Percentiles rank a stretch among this genome's conserved stretches.
These are phyloP conservation scores for Exophiala sp. DNA, from an alignment of 2,329 filamentous ascomycete genomes.

Conservation along the genomic window DNA sequence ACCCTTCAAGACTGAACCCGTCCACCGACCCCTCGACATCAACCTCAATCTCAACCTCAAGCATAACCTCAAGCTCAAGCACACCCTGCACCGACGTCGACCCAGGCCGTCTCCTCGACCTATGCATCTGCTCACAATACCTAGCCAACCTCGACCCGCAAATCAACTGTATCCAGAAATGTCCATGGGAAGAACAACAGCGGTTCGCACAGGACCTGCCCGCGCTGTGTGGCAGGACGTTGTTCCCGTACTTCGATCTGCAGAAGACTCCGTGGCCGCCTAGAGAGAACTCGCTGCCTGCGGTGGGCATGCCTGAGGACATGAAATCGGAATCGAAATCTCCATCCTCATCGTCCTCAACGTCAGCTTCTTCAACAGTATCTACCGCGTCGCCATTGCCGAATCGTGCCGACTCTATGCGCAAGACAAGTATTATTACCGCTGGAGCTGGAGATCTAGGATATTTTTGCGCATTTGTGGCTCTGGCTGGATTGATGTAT, in stretches of 20 bases:
- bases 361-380: too few relatives aligned
- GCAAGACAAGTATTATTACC: too few relatives aligned
- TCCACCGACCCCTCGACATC: neutral
- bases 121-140: conserved; percentile 16
- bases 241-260: conserved; percentile 16
- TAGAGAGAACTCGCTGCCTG: too few relatives aligned
- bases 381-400: too few relatives aligned
- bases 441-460: too few relatives aligned
- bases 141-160: conserved; percentile 6
- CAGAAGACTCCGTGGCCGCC: neutral
- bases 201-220: conserved; percentile 12
- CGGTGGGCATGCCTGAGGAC: too few relatives aligned
- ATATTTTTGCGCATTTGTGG: too few relatives aligned
- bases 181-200: conserved; percentile 11
- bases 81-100: conserved; percentile 19
- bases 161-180: conserved; percentile 14
- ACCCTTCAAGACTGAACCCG: neutral
- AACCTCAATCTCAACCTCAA: neutral
- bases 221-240: conserved; percentile 7
- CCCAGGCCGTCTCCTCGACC: conserved; percentile 9
- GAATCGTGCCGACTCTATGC: too few relatives aligned
- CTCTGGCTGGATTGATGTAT: too few relatives aligned
- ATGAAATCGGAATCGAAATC: too few relatives aligned
- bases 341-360: too few relatives aligned
- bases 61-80: neutral